These are phyloP conservation scores for Trichoderma breve DNA, from an alignment of 2,329 filamentous ascomycete species.

Conservation along the genomic window DNA sequence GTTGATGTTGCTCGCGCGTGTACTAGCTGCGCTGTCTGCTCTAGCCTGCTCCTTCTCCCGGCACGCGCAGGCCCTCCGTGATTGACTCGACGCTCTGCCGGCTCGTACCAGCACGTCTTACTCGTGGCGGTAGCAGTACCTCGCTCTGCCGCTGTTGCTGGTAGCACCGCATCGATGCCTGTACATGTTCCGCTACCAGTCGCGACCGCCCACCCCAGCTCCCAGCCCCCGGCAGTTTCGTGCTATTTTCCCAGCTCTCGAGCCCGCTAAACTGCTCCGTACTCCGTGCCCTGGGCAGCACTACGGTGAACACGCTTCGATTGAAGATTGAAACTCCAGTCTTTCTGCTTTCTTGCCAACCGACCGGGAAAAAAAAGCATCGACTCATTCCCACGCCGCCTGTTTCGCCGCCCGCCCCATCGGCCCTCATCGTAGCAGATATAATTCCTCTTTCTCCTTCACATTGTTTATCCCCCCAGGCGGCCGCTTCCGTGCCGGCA, in stretches of 20 bases:
- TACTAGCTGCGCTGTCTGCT: neutral
- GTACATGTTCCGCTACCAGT: neutral
- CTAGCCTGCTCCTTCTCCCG: neutral
- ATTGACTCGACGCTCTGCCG: neutral
- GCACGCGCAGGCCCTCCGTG: neutral
- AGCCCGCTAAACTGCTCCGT: slow-evolving; percentile 6
- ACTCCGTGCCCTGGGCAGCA: slow-evolving; percentile 15
- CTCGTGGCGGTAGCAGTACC: neutral
- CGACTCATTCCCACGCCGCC: slow-evolving; percentile 5
- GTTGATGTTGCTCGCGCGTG: neutral
- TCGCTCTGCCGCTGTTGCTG: neutral
- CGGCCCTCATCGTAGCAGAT: neutral
- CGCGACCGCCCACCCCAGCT: neutral
- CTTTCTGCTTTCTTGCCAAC: slow-evolving; percentile 9
- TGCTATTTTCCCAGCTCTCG: slow-evolving; percentile 1
- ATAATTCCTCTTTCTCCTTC: neutral
- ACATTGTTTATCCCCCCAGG: neutral
- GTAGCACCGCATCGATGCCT: neutral
- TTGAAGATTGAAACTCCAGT: slow-evolving; percentile 11
- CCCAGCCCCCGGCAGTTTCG: slow-evolving; percentile 7
- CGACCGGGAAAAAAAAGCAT: slow-evolving; percentile 9
- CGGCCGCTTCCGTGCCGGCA: slow-evolving; percentile 4
- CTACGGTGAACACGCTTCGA: slow-evolving; percentile 16
- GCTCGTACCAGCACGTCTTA: neutral
- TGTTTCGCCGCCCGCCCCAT: neutral